A percentile compares a stretch with the other conserved stretches of the same genome.
Evolutionary conservation across 2,329 filamentous ascomycete genomes (phyloP).

Genomic region (Pseudopithomyces chartarum): DNA sequence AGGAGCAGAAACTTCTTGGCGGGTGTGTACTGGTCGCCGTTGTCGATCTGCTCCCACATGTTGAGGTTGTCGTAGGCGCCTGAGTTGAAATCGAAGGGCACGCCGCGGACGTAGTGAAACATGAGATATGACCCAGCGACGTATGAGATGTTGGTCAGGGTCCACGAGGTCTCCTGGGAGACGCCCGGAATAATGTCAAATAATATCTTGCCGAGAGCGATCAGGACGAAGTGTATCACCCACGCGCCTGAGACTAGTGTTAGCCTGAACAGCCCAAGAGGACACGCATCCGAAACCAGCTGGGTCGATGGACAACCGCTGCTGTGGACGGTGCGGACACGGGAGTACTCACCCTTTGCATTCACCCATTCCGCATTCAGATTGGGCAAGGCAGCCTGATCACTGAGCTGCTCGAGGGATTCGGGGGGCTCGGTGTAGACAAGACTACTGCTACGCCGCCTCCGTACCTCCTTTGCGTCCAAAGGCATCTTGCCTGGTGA

Average conservation of each 20-base stretch:
- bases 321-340: not conserved
- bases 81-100: slow-evolving; percentile 98
- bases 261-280: slow-evolving; percentile 11
- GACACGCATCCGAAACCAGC: slow-evolving; percentile 3
- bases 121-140: slow-evolving; percentile 99
- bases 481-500: slow-evolving; percentile 41
- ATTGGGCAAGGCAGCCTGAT: slow-evolving; percentile 93
- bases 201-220: slow-evolving; percentile 88
- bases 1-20: slow-evolving; percentile 97
- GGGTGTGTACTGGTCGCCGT: slow-evolving; percentile 97
- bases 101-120: slow-evolving; percentile 98
- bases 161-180: slow-evolving; percentile 98
- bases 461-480: slow-evolving; percentile 66
- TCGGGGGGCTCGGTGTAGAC: slow-evolving; percentile 97
- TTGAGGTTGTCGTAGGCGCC: slow-evolving; percentile 99
- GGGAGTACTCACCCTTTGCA: slow-evolving; percentile 80
- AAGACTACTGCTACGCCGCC: slow-evolving; percentile 96
- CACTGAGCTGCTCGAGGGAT: slow-evolving; percentile 95
- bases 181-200: slow-evolving; percentile 96
- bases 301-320: not conserved
- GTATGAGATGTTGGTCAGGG: slow-evolving; percentile 97
- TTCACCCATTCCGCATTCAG: slow-evolving; percentile 99
- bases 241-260: slow-evolving; percentile 74
- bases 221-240: slow-evolving; percentile 95
- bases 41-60: slow-evolving; percentile 99